phyloP scores from a whole-genome alignment of 208 protist genomes.

The Leishmania tarentolae region DNA sequence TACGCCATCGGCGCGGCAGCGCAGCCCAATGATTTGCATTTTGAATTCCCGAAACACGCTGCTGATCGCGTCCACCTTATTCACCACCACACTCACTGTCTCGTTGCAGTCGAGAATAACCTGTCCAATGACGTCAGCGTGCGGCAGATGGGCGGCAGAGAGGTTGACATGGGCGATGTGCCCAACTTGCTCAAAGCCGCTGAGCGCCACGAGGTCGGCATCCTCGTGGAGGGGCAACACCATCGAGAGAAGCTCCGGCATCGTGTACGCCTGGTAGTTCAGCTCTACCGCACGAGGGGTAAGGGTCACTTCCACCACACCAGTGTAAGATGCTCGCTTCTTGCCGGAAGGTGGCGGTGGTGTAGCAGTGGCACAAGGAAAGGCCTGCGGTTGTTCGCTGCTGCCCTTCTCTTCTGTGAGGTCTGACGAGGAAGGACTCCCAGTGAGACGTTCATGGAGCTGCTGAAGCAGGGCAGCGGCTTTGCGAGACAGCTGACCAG shows the following conservation, averaged over 20 bases:
- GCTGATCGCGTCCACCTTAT: constrained; percentile 96
- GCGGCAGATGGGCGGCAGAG: constrained; percentile 88
- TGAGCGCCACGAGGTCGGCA: constrained; percentile 45
- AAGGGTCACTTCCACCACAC: constrained; percentile 34
- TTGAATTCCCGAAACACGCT: constrained; percentile 96
- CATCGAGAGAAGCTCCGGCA: constrained; percentile 72
- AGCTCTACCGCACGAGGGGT: constrained; percentile 45
- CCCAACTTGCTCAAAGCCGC: constrained; percentile 90
- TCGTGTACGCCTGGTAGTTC: constrained; percentile 79
- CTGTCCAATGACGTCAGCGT: constrained; percentile 92
- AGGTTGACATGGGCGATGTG: constrained; percentile 99
- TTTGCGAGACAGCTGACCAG: neutral
- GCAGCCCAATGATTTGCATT: constrained; percentile 96
- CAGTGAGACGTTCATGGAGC: constrained; percentile 12
- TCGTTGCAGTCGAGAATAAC: constrained; percentile 96
- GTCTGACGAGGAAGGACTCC: neutral
- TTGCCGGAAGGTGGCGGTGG: neutral
- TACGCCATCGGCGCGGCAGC: constrained; percentile 28
- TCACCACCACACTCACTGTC: constrained; percentile 95
- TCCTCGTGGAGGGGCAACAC: constrained; percentile 35
- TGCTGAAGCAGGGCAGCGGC: constrained; percentile 22
- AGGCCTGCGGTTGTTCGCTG: neutral
- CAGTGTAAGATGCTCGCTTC: neutral
- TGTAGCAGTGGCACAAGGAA: neutral
- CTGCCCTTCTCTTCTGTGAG: neutral